phyloP scores from a whole-genome alignment of 257 asterid species.

The Nemophila menziesii region DNA sequence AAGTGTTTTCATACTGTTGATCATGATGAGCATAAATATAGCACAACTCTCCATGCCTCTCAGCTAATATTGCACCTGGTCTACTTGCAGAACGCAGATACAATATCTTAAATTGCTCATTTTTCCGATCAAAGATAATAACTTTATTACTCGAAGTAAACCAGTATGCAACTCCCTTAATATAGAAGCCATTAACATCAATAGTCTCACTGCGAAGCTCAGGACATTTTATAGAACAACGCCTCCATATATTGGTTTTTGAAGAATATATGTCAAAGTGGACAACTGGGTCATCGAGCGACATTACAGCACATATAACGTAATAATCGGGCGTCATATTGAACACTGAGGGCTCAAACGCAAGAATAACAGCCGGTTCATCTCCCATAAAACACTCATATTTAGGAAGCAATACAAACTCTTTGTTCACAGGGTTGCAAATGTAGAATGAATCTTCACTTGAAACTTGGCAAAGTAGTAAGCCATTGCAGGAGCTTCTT shows the following conservation, averaged over 20 bases:
- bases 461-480: constrained; percentile 25
- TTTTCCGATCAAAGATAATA: constrained; percentile 20
- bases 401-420: neutral
- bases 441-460: constrained; percentile 9
- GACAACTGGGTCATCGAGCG: constrained; percentile 32
- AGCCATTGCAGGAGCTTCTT: constrained; percentile 27
- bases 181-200: constrained; percentile 18
- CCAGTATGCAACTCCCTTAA: constrained; percentile 37
- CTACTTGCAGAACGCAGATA: constrained; percentile 10
- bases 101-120: constrained; percentile 17
- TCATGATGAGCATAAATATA: constrained; percentile 17
- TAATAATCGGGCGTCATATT: constrained; percentile 32
- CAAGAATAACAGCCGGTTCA: constrained; percentile 24
- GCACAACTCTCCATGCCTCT: constrained; percentile 29
- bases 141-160: constrained; percentile 17
- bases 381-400: neutral
- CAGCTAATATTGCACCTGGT: constrained; percentile 20
- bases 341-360: constrained; percentile 44
- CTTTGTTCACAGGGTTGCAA: constrained; percentile 12
- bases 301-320: constrained; percentile 31
- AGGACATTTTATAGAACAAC: constrained; percentile 32
- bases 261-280: constrained; percentile 46
- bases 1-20: neutral
- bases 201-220: constrained; percentile 7
- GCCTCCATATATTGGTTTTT: constrained; percentile 27